Evolutionary conservation across 179 eudicot species (phyloP).

Genomic region (Actinidia chinensis): DNA sequence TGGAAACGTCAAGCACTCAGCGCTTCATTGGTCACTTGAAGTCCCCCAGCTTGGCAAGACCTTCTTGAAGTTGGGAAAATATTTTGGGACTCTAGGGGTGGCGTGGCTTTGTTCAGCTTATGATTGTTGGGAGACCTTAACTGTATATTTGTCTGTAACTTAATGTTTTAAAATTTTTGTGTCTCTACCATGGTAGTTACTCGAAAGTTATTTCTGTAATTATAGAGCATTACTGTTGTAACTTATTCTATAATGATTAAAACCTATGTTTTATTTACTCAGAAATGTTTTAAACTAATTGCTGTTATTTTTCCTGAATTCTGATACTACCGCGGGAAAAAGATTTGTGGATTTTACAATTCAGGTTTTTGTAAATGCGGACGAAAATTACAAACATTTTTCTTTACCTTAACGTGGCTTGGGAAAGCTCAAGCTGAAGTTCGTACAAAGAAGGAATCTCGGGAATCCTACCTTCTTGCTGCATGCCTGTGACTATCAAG

Average conservation of each 20-base stretch:
- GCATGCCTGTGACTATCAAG: slow-evolving; percentile 98
- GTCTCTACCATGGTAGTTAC: too few relatives aligned
- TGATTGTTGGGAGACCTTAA: not conserved
- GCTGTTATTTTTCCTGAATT: not conserved
- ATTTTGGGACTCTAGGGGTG: not conserved
- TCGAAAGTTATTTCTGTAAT: too few relatives aligned
- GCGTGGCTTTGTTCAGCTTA: not conserved
- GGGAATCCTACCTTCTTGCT: slow-evolving; percentile 96
- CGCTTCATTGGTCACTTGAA: not conserved
- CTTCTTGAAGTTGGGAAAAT: not conserved
- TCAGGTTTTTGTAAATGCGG: slow-evolving; percentile 35
- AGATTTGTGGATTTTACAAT: too few relatives aligned
- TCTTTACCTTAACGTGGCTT: slow-evolving; percentile 49
- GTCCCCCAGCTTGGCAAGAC: not conserved
- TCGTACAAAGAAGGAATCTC: slow-evolving; percentile 87
- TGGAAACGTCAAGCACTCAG: not conserved
- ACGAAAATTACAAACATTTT: slow-evolving; percentile 76
- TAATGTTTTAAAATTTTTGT: not conserved
- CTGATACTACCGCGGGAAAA: too few relatives aligned
- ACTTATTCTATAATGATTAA: too few relatives aligned
- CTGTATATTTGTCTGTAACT: not conserved
- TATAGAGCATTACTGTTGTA: too few relatives aligned
- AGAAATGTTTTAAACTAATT: not conserved
- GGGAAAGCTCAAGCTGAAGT: slow-evolving; percentile 95
- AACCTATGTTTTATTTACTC: too few relatives aligned